Evolutionary conservation across 2,329 filamentous ascomycete species (phyloP).

Genomic region (Botrytis fabae): DNA sequence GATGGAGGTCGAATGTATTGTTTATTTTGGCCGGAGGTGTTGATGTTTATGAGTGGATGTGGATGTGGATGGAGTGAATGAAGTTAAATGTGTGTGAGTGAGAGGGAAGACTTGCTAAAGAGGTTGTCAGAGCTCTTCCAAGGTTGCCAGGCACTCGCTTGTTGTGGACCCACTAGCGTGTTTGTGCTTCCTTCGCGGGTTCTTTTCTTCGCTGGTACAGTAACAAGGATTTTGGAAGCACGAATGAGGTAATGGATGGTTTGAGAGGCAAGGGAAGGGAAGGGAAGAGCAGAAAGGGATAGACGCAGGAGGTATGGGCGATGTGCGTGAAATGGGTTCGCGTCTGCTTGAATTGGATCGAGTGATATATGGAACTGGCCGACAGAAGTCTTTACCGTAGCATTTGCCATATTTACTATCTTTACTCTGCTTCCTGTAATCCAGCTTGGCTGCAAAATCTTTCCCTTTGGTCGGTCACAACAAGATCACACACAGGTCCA

Average conservation of each 20-base stretch:
- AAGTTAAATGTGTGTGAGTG: conserved; percentile 8
- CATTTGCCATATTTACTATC: neutral
- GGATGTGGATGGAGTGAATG: conserved; percentile 10
- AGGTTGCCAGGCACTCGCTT: conserved; percentile 22
- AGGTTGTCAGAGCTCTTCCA: conserved; percentile 18
- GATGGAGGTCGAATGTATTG: neutral
- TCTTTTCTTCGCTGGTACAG: conserved; percentile 1
- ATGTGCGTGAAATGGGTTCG: neutral
- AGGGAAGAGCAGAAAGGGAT: neutral
- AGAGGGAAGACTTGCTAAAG: conserved; percentile 12
- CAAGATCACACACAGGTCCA: conserved; percentile 3
- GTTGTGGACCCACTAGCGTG: conserved; percentile 8
- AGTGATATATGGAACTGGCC: neutral
- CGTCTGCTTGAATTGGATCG: neutral
- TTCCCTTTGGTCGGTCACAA: neutral
- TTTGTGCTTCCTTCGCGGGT: conserved; percentile 14
- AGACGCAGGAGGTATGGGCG: neutral
- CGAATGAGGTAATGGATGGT: neutral
- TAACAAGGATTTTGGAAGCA: neutral
- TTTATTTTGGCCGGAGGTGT: neutral
- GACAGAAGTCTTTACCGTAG: neutral
- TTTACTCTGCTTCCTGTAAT: neutral
- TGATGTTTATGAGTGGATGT: conserved; percentile 13
- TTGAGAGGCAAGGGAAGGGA: neutral
- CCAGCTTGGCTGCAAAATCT: neutral